Percentiles rank a stretch among this genome's conserved stretches.
These are phyloP conservation scores for Fusarium luffae DNA, from an alignment of 2,329 filamentous ascomycete species.

Conservation along the genomic window DNA sequence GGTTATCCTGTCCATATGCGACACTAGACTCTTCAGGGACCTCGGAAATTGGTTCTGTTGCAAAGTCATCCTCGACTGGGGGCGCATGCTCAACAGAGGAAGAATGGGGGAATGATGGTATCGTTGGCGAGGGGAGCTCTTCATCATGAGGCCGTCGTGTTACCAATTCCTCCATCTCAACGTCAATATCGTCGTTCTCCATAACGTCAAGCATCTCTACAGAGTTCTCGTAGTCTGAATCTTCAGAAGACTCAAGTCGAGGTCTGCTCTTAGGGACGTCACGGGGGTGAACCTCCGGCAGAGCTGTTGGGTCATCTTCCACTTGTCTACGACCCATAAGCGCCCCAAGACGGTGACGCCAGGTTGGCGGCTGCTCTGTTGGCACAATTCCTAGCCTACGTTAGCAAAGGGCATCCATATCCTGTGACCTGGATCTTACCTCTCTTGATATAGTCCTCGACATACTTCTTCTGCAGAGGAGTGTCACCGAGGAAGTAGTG, in stretches of 20 bases:
- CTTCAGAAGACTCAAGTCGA: neutral
- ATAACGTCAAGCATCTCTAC: neutral
- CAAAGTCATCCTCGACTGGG: neutral
- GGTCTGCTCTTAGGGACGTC: slow-evolving; percentile 36
- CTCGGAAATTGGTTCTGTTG: too few species aligned
- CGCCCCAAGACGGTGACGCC: slow-evolving; percentile 19
- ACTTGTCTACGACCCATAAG: slow-evolving; percentile 7
- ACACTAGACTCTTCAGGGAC: neutral
- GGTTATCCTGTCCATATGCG: neutral
- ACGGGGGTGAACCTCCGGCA: slow-evolving; percentile 34
- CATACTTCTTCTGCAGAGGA: slow-evolving; percentile 41
- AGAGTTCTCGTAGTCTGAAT: neutral
- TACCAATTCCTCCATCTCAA: slow-evolving; percentile 12
- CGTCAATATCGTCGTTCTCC: neutral
- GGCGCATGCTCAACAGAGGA: neutral
- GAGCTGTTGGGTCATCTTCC: slow-evolving; percentile 23
- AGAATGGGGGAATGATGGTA: neutral
- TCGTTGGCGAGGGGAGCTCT: slow-evolving; percentile 7
- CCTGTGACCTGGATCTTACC: slow-evolving; percentile 25
- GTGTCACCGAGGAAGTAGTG: slow-evolving; percentile 49
- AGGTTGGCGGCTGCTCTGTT: slow-evolving; percentile 6
- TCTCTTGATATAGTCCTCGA: slow-evolving; percentile 38
- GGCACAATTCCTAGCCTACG: slow-evolving; percentile 27
- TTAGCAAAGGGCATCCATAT: neutral
- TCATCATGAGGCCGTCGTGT: neutral